Conservation (phyloP, 2,329 filamentous ascomycete species). For the Botrytis fragariae region DNA sequence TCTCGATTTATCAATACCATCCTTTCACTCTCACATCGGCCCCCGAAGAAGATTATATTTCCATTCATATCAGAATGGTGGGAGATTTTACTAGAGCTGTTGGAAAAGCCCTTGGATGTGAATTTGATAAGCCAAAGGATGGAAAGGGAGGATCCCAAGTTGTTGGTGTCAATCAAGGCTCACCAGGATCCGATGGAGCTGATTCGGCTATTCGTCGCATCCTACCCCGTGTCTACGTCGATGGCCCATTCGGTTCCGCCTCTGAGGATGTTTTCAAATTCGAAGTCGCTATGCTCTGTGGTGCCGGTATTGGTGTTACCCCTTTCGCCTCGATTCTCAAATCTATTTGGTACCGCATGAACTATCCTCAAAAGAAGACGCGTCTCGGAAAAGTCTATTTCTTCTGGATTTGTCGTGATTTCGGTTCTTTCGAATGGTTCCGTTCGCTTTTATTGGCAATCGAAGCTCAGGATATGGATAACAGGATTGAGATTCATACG, state of each 20-base stretch:
- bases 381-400: constrained; percentile 84
- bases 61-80: constrained; percentile 78
- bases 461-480: constrained; percentile 79
- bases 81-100: constrained; percentile 76
- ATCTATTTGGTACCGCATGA: constrained; percentile 92
- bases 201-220: constrained; percentile 71
- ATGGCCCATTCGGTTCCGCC: constrained; percentile 81
- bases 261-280: constrained; percentile 91
- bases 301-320: constrained; percentile 82
- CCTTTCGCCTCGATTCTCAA: constrained; percentile 85
- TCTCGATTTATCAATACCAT: constrained; percentile 86
- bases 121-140: constrained; percentile 59
- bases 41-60: constrained; percentile 87
- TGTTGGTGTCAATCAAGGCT: constrained; percentile 62
- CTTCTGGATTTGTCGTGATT: constrained; percentile 89
- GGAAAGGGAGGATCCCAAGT: constrained; percentile 56
- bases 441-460: constrained; percentile 78
- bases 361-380: constrained; percentile 78
- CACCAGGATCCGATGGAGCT: constrained; percentile 49
- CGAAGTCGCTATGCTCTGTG: constrained; percentile 74
- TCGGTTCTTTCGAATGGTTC: constrained; percentile 89
- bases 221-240: constrained; percentile 76
- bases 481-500: constrained; percentile 85
- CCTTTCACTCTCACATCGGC: constrained; percentile 84
- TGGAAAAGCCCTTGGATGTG: constrained; percentile 70